These are phyloP conservation scores for Diaporthe destruens DNA, from an alignment of 2,329 filamentous ascomycete species.

Conservation along the genomic window DNA sequence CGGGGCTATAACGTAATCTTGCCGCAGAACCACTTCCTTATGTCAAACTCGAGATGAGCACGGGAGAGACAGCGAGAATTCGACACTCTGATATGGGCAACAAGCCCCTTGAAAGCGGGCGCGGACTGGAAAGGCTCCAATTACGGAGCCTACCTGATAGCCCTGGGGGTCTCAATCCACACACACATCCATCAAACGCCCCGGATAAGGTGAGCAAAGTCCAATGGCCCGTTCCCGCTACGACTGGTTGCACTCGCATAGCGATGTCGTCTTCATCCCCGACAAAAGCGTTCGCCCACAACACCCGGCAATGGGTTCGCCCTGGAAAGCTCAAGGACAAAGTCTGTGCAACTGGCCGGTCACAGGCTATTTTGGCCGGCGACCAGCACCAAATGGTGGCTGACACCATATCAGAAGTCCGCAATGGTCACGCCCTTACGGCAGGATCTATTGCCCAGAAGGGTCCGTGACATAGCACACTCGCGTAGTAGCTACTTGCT, in stretches of 20 bases:
- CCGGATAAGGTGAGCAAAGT: constrained; percentile 12
- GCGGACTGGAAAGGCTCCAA: background rate
- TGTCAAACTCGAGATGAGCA: constrained; percentile 22
- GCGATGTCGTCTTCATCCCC: background rate
- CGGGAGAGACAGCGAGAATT: constrained; percentile 4
- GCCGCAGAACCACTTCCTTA: constrained; percentile 19
- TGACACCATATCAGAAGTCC: background rate
- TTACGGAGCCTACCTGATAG: background rate
- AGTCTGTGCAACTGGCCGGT: constrained; percentile 3
- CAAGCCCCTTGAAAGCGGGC: background rate
- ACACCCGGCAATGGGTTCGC: background rate
- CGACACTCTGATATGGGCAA: constrained; percentile 7
- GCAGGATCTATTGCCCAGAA: constrained; percentile 22
- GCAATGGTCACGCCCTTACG: background rate
- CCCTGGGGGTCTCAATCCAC: background rate
- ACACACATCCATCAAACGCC: background rate
- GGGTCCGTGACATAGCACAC: constrained; percentile 2
- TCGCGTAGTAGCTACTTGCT: constrained; percentile 13
- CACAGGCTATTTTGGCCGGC: constrained; percentile 11
- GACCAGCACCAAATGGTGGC: background rate
- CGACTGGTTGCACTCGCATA: background rate
- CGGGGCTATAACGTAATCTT: constrained; percentile 26
- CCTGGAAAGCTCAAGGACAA: constrained; percentile 14
- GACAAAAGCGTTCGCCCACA: constrained; percentile 1
- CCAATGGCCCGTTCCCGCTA: background rate